Conservation (phyloP, 257 asterid species). For the Craterostigma plantagineum region DNA sequence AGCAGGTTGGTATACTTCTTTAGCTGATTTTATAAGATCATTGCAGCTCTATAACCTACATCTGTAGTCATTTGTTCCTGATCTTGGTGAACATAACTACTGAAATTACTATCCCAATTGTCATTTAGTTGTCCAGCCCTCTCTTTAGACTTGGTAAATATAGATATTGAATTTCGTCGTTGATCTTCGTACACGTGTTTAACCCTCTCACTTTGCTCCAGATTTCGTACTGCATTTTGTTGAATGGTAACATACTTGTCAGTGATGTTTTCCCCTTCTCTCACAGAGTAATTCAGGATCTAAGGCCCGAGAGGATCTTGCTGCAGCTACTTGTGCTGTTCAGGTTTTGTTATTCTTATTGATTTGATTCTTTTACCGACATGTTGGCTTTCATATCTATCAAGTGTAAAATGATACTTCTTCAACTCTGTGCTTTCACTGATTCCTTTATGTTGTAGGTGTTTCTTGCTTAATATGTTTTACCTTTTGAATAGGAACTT, state of each 20-base stretch:
- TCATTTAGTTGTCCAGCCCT: too few species aligned
- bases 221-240: too few species aligned
- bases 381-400: conserved; percentile 8
- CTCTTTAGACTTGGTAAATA: too few species aligned
- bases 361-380: conserved; percentile 4
- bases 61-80: too few species aligned
- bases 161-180: too few species aligned
- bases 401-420: neutral
- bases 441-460: too few species aligned
- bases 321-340: conserved; percentile 90
- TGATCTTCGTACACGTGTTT: too few species aligned
- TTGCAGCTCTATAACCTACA: too few species aligned
- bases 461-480: conserved; percentile 7
- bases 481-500: conserved; percentile 55
- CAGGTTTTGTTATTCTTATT: conserved; percentile 33
- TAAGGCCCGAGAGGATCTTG: conserved; percentile 96
- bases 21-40: neutral
- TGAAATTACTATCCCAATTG: too few species aligned
- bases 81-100: too few species aligned
- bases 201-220: too few species aligned
- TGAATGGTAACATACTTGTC: neutral
- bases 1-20: conserved; percentile 4
- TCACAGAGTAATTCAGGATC: conserved; percentile 90
- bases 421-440: conserved; percentile 1
- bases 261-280: neutral